Percentiles rank a stretch among this genome's conserved stretches.
Conservation (phyloP, 2,329 filamentous ascomycete genomes). For the Calonectria hongkongensis region DNA sequence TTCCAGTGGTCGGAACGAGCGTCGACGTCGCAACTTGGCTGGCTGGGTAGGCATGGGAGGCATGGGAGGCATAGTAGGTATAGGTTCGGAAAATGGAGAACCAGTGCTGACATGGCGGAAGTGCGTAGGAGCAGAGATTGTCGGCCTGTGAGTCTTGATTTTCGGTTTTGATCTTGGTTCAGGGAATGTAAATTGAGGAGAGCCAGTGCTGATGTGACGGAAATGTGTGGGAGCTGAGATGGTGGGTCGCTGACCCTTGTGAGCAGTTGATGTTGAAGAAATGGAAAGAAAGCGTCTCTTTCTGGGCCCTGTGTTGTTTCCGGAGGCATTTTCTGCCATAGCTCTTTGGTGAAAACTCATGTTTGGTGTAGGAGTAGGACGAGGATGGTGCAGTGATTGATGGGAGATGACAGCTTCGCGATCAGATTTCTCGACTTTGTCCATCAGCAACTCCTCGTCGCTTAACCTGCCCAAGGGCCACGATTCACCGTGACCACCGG, state of each 20-base stretch:
- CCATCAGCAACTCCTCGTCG: slow-evolving; percentile 57
- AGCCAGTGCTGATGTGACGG: slow-evolving; percentile 72
- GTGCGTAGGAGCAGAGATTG: slow-evolving; percentile 75
- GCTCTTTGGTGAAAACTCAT: slow-evolving; percentile 42
- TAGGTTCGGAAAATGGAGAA: slow-evolving; percentile 54
- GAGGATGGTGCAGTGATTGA: slow-evolving; percentile 55
- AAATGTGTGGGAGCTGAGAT: slow-evolving; percentile 78
- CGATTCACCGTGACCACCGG: slow-evolving; percentile 47
- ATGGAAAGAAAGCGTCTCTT: slow-evolving; percentile 68
- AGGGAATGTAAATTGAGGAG: slow-evolving; percentile 59
- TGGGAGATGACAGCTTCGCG: slow-evolving; percentile 53
- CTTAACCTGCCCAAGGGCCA: slow-evolving; percentile 53
- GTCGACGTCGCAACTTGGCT: slow-evolving; percentile 51
- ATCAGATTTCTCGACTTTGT: slow-evolving; percentile 57
- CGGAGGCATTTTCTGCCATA: slow-evolving; percentile 55
- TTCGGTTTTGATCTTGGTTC: slow-evolving; percentile 44
- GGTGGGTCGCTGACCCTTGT: slow-evolving; percentile 64
- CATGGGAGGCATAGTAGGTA: slow-evolving; percentile 40
- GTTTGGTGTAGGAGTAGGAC: slow-evolving; percentile 53
- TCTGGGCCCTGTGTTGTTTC: slow-evolving; percentile 65
- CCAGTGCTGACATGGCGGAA: slow-evolving; percentile 75
- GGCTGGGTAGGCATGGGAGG: slow-evolving; percentile 47
- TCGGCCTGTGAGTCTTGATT: slow-evolving; percentile 63
- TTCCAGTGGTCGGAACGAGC: slow-evolving; percentile 73
- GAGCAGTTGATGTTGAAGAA: slow-evolving; percentile 66